phyloP scores from a whole-genome alignment of 1,139 yeast species.

The Trichomonascaceae sp. region DNA sequence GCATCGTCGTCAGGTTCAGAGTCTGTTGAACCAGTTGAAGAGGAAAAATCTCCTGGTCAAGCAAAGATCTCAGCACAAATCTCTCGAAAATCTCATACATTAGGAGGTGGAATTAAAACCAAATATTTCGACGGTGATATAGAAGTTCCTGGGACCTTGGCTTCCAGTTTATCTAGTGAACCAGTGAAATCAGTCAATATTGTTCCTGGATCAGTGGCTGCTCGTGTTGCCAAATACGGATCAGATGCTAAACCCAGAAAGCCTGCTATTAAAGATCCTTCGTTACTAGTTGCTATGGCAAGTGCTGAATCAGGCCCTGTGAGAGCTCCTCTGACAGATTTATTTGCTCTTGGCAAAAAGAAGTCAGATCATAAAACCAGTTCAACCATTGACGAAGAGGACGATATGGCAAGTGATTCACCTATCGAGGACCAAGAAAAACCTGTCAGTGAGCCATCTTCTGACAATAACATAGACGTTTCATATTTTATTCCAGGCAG shows the following conservation, averaged over 20 bases:
- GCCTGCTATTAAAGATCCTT: constrained; percentile 2
- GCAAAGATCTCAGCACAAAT: constrained; percentile 11
- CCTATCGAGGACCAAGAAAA: not conserved
- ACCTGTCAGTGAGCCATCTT: not conserved
- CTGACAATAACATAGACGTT: not conserved
- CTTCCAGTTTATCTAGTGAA: not conserved
- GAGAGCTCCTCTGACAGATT: not conserved
- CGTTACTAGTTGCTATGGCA: constrained; percentile 7
- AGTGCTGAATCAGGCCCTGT: not conserved
- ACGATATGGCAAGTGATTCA: not conserved
- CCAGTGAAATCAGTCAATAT: constrained; percentile 13
- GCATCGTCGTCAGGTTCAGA: not conserved
- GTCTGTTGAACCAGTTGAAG: not conserved
- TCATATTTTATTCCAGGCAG: constrained; percentile 5
- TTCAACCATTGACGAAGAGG: not conserved
- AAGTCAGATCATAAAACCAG: not conserved
- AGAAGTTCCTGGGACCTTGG: constrained; percentile 7
- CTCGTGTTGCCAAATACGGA: constrained; percentile 24
- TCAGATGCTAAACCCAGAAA: constrained; percentile 1
- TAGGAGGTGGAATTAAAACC: constrained; percentile 24
- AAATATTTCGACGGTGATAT: constrained; percentile 25
- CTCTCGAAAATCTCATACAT: constrained; percentile 16
- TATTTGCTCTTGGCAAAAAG: not conserved
- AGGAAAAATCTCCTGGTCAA: not conserved
- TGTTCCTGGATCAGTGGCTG: constrained; percentile 27